Evolutionary conservation across 441 rosid species (phyloP).

Genomic region (Arabidopsis hybrid): DNA sequence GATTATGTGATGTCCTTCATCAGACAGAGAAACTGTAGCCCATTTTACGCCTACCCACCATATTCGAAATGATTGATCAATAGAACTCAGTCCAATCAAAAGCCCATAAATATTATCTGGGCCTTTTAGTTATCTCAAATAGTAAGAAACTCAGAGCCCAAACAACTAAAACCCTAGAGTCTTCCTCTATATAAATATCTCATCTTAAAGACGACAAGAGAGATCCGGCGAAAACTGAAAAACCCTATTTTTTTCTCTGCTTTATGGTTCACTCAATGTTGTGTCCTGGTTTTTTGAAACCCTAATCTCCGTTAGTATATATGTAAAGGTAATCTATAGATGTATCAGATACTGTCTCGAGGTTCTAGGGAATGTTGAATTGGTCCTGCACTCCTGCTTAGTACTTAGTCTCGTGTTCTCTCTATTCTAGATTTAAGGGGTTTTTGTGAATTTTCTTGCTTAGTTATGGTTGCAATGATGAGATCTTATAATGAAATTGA

Average conservation of each 20-base stretch:
- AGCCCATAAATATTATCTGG: background rate
- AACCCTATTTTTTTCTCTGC: constrained; percentile 33
- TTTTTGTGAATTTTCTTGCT: too few relatives aligned
- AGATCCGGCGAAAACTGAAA: background rate
- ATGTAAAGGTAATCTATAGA: background rate
- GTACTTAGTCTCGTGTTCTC: background rate
- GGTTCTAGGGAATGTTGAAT: background rate
- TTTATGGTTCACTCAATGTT: background rate
- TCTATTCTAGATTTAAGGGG: too few relatives aligned
- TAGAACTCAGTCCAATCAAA: background rate
- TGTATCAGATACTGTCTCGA: background rate
- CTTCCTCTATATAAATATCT: constrained; percentile 8
- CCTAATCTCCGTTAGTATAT: background rate
- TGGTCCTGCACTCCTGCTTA: background rate
- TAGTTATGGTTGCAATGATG: constrained; percentile 60
- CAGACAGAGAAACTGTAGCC: too few relatives aligned
- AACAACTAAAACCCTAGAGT: constrained; percentile 34
- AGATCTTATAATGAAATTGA: constrained; percentile 37
- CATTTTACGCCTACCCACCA: too few relatives aligned
- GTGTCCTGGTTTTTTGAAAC: background rate
- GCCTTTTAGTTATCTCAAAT: background rate
- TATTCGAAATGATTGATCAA: background rate
- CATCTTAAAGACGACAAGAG: background rate
- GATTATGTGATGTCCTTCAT: too few relatives aligned
- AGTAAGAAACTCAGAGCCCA: background rate